Evolutionary conservation across 2,329 filamentous ascomycete species (phyloP).

Genomic region (Fonsecaea pedrosoi): DNA sequence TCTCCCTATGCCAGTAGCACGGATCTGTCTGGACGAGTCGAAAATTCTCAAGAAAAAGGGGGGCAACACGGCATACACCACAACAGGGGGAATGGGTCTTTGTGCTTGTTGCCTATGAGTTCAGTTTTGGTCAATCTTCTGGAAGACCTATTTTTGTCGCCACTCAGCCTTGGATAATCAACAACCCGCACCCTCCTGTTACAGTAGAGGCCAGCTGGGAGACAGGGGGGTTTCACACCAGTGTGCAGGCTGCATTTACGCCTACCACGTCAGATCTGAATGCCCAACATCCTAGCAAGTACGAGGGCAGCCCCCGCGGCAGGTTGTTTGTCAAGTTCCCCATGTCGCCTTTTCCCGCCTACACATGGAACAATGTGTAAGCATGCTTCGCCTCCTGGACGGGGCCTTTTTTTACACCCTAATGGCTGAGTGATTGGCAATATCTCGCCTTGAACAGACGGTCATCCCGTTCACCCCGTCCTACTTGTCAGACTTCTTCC

Average conservation of each 20-base stretch:
- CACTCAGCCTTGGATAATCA: constrained; percentile 24
- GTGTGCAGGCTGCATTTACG: constrained; percentile 17
- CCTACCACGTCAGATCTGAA: constrained; percentile 29
- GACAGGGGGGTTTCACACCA: constrained; percentile 7
- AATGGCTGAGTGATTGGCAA: not conserved
- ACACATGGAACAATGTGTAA: constrained; percentile 15
- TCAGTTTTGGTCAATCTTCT: constrained; percentile 14
- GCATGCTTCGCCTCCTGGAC: constrained; percentile 19
- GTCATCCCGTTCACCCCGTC: not conserved
- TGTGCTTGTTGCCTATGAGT: not conserved
- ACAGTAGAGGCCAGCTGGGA: constrained; percentile 2
- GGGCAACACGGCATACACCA: not conserved
- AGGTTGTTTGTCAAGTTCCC: not conserved
- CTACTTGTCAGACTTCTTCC: not conserved
- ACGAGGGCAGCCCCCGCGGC: not conserved
- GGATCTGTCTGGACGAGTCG: constrained; percentile 16
- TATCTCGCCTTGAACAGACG: not conserved
- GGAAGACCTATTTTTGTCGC: constrained; percentile 35
- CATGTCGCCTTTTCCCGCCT: not conserved
- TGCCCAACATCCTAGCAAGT: not conserved
- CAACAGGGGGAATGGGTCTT: not conserved
- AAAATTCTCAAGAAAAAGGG: constrained; percentile 7
- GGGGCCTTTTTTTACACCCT: not conserved
- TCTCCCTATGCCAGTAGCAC: not conserved
- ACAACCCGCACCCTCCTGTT: not conserved